Conservation (phyloP, 371 early-diverging fungal genomes). For the Mortierella sp. region DNA sequence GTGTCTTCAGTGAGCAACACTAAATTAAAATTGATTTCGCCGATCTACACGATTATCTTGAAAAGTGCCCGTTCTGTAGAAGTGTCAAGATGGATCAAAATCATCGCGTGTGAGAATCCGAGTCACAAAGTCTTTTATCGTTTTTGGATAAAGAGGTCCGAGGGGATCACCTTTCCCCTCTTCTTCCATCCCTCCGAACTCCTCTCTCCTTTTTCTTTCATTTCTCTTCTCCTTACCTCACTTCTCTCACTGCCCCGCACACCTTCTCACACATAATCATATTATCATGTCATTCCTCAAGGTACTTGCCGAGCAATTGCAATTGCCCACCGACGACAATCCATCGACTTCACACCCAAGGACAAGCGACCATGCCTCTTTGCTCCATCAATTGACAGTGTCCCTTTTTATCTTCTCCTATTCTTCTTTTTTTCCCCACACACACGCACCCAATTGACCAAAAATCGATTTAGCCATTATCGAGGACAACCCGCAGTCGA, state of each 20-base stretch:
- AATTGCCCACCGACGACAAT: neutral
- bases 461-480: slow-evolving; percentile 11
- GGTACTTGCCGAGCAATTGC: neutral
- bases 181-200: slow-evolving; percentile 1
- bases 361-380: neutral
- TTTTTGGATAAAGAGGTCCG: slow-evolving; percentile 5
- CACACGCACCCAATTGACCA: neutral
- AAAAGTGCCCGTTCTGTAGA: neutral
- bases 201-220: neutral
- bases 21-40: neutral
- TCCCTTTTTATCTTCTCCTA: neutral
- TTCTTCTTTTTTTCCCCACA: neutral
- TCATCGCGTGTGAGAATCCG: neutral
- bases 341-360: too few species aligned
- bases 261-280: neutral
- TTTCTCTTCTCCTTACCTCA: neutral
- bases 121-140: slow-evolving; percentile 7
- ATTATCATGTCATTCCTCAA: slow-evolving; percentile 19
- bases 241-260: neutral
- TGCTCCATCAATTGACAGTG: neutral
- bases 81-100: neutral
- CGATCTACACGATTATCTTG: slow-evolving; percentile 6
- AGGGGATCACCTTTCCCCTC: neutral
- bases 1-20: neutral
- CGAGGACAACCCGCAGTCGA: slow-evolving; percentile 20